phyloP scores from a whole-genome alignment of 1,284 basidiomycete genomes.

The Boletus hoseneyae region DNA sequence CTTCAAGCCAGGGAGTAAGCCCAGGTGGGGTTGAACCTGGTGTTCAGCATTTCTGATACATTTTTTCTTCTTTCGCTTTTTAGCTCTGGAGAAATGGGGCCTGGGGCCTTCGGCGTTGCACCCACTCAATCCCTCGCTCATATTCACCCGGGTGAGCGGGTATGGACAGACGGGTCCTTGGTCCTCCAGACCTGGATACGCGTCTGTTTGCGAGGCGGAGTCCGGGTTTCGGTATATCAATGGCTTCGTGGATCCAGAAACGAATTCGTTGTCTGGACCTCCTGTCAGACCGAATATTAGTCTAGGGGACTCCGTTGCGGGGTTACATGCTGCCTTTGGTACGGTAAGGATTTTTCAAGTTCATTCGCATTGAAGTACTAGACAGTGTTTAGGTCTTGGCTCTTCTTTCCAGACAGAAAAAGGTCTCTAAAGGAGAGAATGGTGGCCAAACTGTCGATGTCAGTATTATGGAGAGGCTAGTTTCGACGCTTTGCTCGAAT shows the following conservation, averaged over 20 bases:
- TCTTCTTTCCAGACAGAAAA: conserved; percentile 52
- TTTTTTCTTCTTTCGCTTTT: neutral
- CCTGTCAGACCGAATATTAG: conserved; percentile 70
- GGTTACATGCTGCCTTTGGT: conserved; percentile 69
- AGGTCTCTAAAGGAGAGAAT: conserved; percentile 34
- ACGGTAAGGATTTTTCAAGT: conserved; percentile 42
- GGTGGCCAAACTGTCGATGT: conserved; percentile 65
- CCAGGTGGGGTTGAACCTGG: neutral
- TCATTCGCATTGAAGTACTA: neutral
- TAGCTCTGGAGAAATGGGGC: conserved; percentile 67
- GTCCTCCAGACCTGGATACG: conserved; percentile 64
- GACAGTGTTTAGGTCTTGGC: conserved; percentile 56
- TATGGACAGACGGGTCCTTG: conserved; percentile 74
- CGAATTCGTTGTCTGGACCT: conserved; percentile 52
- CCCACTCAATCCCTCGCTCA: conserved; percentile 56
- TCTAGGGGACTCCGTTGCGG: conserved; percentile 66
- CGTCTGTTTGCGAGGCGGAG: conserved; percentile 71
- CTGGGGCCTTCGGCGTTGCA: conserved; percentile 56
- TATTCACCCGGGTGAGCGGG: conserved; percentile 70
- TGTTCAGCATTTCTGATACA: conserved; percentile 7
- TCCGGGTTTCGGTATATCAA: conserved; percentile 72
- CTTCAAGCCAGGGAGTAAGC: conserved; percentile 69
- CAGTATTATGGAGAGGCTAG: conserved; percentile 66
- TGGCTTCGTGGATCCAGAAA: conserved; percentile 53
- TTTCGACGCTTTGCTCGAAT: neutral